These are phyloP conservation scores for Russula ochroleuca DNA, from an alignment of 768 basidiomycete genomes.

Conservation along the genomic window DNA sequence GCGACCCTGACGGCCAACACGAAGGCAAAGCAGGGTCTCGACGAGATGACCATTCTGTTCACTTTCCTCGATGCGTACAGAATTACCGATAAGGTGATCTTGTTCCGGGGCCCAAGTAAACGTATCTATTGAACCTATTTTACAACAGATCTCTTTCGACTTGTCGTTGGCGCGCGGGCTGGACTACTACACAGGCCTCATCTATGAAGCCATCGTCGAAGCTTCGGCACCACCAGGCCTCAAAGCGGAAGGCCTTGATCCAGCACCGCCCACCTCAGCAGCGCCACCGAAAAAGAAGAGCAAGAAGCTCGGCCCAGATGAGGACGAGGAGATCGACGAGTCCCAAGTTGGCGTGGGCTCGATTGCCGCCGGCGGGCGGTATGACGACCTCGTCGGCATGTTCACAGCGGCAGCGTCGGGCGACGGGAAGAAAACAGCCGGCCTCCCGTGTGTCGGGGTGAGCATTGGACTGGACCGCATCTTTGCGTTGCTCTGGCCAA, in stretches of 20 bases:
- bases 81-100: constrained; percentile 67
- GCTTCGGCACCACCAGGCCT: constrained; percentile 90
- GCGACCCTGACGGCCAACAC: constrained; percentile 58
- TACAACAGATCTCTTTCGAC: constrained; percentile 82
- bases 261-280: constrained; percentile 34
- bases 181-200: constrained; percentile 98
- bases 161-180: constrained; percentile 95
- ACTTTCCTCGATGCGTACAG: constrained; percentile 75
- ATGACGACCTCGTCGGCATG: constrained; percentile 91
- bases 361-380: constrained; percentile 96
- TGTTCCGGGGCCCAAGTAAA: background rate
- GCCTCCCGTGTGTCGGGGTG: constrained; percentile 86
- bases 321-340: constrained; percentile 87
- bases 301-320: constrained; percentile 46
- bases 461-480: constrained; percentile 92
- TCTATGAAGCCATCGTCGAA: constrained; percentile 93
- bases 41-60: constrained; percentile 85
- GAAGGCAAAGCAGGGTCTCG: constrained; percentile 74
- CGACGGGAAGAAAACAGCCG: constrained; percentile 60
- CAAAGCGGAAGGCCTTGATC: constrained; percentile 42
- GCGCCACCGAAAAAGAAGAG: constrained; percentile 40
- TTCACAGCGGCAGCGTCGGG: constrained; percentile 81
- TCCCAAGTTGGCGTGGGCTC: constrained; percentile 95
- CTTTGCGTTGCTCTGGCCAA: constrained; percentile 86
- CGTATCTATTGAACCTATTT: background rate